These are phyloP conservation scores for Zymoseptoria crescenta DNA, from an alignment of 2,329 filamentous ascomycete species.

Conservation along the genomic window DNA sequence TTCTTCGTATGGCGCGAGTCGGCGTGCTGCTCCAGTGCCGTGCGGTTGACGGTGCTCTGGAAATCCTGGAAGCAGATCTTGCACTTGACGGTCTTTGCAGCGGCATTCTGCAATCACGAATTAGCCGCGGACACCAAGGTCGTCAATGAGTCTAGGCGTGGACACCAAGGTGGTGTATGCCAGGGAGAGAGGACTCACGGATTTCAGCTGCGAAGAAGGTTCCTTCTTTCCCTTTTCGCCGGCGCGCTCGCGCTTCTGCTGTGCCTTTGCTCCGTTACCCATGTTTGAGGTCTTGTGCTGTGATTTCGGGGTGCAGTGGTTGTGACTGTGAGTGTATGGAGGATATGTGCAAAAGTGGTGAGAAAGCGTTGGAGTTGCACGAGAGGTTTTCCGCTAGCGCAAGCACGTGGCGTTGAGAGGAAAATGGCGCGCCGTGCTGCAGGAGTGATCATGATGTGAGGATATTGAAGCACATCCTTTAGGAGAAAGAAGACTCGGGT, in stretches of 20 bases:
- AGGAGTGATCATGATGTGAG: too few species aligned
- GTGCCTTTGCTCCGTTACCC: slow-evolving; percentile 52
- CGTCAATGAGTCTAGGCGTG: neutral
- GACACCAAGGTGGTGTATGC: slow-evolving; percentile 1
- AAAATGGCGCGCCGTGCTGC: neutral
- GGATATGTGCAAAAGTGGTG: neutral
- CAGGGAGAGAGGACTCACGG: slow-evolving; percentile 5
- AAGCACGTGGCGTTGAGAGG: neutral
- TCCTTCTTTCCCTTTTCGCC: slow-evolving; percentile 49
- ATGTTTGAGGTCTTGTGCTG: slow-evolving; percentile 3
- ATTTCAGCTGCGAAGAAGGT: slow-evolving; percentile 17
- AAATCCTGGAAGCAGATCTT: slow-evolving; percentile 69
- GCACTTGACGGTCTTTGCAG: slow-evolving; percentile 71
- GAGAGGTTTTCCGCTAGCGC: neutral
- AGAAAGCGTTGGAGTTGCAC: neutral
- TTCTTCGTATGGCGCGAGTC: slow-evolving; percentile 69
- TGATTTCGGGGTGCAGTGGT: neutral
- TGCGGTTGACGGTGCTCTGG: slow-evolving; percentile 66
- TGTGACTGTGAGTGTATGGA: neutral
- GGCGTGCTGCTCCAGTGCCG: slow-evolving; percentile 64
- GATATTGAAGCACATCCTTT: too few species aligned
- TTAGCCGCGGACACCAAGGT: neutral
- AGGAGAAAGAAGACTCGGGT: neutral
- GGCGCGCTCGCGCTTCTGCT: slow-evolving; percentile 66
- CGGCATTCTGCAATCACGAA: slow-evolving; percentile 50